These are phyloP conservation scores for Euphrasia arctica DNA, from an alignment of 305 asterid genomes.

Conservation along the genomic window DNA sequence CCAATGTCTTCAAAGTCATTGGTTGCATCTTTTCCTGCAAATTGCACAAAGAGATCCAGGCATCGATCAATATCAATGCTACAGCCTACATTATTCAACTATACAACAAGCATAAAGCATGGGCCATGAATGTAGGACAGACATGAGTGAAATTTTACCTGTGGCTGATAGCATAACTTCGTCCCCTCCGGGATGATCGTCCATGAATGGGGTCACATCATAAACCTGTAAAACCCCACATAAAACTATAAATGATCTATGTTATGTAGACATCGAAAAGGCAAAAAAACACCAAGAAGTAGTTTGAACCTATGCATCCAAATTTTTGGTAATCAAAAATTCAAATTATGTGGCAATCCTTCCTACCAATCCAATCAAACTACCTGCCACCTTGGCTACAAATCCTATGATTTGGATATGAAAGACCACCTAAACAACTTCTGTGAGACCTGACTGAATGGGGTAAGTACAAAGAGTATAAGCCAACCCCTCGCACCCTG, in stretches of 20 bases:
- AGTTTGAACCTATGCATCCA: neutral
- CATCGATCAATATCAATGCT: too few species aligned
- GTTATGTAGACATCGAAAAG: neutral
- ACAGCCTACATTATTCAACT: too few species aligned
- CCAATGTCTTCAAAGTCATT: slow-evolving; percentile 63
- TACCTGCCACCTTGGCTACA: too few species aligned
- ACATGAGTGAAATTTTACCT: slow-evolving; percentile 35
- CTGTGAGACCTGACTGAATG: too few species aligned
- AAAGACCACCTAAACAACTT: too few species aligned
- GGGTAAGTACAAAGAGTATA: too few species aligned
- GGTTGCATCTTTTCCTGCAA: slow-evolving; percentile 64
- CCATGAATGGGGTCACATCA: slow-evolving; percentile 81
- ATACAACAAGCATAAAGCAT: too few species aligned
- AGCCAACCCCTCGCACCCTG: too few species aligned
- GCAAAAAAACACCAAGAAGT: neutral
- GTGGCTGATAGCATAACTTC: slow-evolving; percentile 79
- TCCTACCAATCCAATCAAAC: too few species aligned
- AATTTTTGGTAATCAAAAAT: neutral
- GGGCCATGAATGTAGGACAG: neutral
- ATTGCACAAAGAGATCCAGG: neutral
- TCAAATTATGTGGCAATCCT: neutral
- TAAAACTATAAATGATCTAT: neutral
- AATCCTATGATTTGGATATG: too few species aligned
- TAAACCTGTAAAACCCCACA: slow-evolving; percentile 51
- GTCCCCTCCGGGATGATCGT: slow-evolving; percentile 90